phyloP scores from a whole-genome alignment of 2,329 filamentous ascomycete genomes.

The Chaetothyriales sp. region DNA sequence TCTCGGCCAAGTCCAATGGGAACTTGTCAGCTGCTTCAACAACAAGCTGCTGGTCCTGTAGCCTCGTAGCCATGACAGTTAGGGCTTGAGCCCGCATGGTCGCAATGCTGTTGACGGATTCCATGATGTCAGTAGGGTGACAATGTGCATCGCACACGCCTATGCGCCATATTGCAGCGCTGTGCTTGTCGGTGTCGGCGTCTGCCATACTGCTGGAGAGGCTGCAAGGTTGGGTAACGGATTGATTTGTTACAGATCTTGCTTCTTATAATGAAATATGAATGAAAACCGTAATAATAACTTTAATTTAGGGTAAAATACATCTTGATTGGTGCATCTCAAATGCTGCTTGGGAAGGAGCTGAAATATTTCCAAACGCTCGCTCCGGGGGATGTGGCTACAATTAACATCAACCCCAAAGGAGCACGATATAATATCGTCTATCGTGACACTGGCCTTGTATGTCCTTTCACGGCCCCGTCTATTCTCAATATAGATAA shows the following conservation, averaged over 20 bases:
- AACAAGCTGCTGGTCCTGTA: slow-evolving; percentile 47
- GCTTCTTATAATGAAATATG: no score
- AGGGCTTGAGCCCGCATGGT: slow-evolving; percentile 43
- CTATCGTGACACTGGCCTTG: neutral
- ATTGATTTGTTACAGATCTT: neutral
- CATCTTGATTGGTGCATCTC: neutral
- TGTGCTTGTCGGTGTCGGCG: neutral
- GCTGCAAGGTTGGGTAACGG: neutral
- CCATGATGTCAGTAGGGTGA: slow-evolving; percentile 50
- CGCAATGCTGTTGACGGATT: slow-evolving; percentile 38
- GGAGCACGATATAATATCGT: neutral
- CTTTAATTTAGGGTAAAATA: neutral
- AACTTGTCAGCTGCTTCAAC: slow-evolving; percentile 29
- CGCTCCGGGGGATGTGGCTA: no score
- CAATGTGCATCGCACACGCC: slow-evolving; percentile 52
- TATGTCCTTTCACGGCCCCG: neutral
- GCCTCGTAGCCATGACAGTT: slow-evolving; percentile 48
- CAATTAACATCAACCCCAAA: no score
- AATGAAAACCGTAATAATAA: no score
- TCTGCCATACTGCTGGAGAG: neutral
- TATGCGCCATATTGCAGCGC: slow-evolving; percentile 35
- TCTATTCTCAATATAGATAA: neutral
- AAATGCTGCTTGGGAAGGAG: neutral
- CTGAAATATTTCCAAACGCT: neutral
- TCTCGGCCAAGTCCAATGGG: slow-evolving; percentile 1